These are phyloP conservation scores for Thamnidium elegans DNA, from an alignment of 192 early-diverging fungal species.

Conservation along the genomic window DNA sequence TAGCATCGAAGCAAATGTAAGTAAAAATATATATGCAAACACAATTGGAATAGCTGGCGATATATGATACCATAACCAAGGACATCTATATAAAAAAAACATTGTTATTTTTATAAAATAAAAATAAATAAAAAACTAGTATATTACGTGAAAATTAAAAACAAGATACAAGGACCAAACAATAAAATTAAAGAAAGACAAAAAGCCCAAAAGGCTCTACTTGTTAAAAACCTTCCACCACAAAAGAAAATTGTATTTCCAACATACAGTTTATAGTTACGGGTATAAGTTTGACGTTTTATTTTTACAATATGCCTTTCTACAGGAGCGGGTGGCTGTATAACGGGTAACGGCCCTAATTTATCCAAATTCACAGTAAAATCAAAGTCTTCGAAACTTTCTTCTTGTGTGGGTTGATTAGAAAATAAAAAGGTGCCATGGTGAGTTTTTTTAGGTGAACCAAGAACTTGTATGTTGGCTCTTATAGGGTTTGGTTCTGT, in stretches of 20 bases:
- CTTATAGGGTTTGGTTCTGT: neutral
- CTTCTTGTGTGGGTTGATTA: neutral
- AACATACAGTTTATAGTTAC: conserved; percentile 51
- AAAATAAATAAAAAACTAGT: neutral
- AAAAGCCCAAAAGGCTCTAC: conserved; percentile 62
- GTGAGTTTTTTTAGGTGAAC: neutral
- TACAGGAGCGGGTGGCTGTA: neutral
- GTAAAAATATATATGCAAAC: conserved; percentile 62
- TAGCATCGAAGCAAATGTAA: conserved; percentile 65
- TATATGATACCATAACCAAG: conserved; percentile 61
- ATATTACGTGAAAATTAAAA: conserved; percentile 55
- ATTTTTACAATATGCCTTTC: neutral
- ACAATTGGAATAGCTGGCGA: conserved; percentile 62
- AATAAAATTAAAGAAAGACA: conserved; percentile 54
- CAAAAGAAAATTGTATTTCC: conserved; percentile 60
- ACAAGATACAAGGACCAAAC: conserved; percentile 56
- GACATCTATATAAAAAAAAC: conserved; percentile 45
- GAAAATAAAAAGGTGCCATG: neutral
- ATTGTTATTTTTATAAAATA: neutral
- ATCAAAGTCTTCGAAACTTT: conserved; percentile 15
- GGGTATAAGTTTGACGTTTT: neutral
- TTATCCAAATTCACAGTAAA: neutral
- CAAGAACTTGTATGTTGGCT: neutral
- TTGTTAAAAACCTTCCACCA: conserved; percentile 63
- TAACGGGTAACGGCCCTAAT: neutral